Evolutionary conservation across 1,284 basidiomycete genomes (phyloP), one percentile per base, ranked within the genome.

Genomic region (Salmacisia buchloeana): DNA sequence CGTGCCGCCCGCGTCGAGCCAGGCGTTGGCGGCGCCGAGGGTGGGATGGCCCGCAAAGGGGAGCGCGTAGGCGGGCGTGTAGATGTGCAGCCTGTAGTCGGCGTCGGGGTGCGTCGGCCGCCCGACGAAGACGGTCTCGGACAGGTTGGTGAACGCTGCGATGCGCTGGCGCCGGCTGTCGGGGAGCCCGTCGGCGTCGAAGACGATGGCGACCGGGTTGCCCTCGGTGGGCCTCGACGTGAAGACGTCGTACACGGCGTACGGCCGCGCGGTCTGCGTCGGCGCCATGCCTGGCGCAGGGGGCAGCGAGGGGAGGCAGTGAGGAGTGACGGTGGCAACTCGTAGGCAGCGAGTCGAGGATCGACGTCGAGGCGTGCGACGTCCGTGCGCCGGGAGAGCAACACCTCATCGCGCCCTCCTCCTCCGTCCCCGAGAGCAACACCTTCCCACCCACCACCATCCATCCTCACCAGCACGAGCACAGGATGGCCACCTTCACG

Each of bases 31-130:
- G 46, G 67, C 70, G 7, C 75, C 74, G 2, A 77, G 60, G 2
- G 74, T 77, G 3, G 75, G 75, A 49, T 77, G 74, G 2, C 75
- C 75, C 0, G 75, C 75, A 36, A 77, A 76, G 0, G 75, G 74
- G 1, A 77, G 68, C 56, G 73, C 72, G 18, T 61, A 45, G 10
- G 59, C 39, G 1, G 74, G 71, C 2, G 71, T 76, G 36, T 75
- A 77, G 58, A 76, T 77, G 34, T 68, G 69, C 6, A 77, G 41
- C 3, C 54, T 49, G 60, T 76, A 77, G 52, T 77, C 69, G 2
- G 72, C 74, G 5, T 63, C 61, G 25, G 18, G 18, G 12, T 52
- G 3, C 0, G 71, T 61, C 2, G 70, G 66, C 1, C 67, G 67
- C 1, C 75, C 64, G 2, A 77, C 39, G 46, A 76, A 77, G 29